phyloP scores from a whole-genome alignment of 1,139 yeast species.

The Blastobotrys elegans region DNA sequence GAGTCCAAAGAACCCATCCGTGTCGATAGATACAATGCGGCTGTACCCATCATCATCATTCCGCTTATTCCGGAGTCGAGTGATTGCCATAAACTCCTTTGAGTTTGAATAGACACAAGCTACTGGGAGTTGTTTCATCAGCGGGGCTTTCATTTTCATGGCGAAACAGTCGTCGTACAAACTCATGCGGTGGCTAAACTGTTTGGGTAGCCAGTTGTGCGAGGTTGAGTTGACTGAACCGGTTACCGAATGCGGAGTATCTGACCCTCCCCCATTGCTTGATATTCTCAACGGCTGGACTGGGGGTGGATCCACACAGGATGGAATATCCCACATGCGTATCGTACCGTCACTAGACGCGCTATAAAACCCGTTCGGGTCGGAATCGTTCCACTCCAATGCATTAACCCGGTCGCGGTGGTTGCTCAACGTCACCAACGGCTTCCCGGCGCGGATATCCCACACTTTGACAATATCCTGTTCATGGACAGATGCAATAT shows the following conservation, averaged over 20 bases:
- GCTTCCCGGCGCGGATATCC: conserved; percentile 60
- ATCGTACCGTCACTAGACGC: conserved; percentile 71
- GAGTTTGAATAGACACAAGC: conserved; percentile 30
- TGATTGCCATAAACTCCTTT: conserved; percentile 29
- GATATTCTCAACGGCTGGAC: conserved; percentile 6
- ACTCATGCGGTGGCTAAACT: conserved; percentile 31
- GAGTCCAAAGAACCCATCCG: conserved; percentile 29
- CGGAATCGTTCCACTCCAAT: conserved; percentile 52
- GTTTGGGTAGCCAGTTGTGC: conserved; percentile 27
- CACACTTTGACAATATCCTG: conserved; percentile 61
- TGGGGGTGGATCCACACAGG: conserved; percentile 18
- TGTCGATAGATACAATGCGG: conserved; percentile 24
- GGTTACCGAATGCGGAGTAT: too few relatives aligned
- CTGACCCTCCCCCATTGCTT: too few relatives aligned
- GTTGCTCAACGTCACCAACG: conserved; percentile 44
- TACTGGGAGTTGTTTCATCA: conserved; percentile 12
- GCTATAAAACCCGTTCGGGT: conserved; percentile 47
- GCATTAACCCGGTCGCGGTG: conserved; percentile 53
- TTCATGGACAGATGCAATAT: conserved; percentile 62
- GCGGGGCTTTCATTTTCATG: neutral
- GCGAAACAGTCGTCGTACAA: conserved; percentile 26
- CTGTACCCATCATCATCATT: neutral
- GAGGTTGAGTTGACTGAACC: too few relatives aligned
- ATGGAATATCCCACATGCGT: conserved; percentile 63
- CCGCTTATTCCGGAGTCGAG: conserved; percentile 15